Evolutionary conservation across 805 yeast species (phyloP).

Genomic region (Candida parachauliodes): DNA sequence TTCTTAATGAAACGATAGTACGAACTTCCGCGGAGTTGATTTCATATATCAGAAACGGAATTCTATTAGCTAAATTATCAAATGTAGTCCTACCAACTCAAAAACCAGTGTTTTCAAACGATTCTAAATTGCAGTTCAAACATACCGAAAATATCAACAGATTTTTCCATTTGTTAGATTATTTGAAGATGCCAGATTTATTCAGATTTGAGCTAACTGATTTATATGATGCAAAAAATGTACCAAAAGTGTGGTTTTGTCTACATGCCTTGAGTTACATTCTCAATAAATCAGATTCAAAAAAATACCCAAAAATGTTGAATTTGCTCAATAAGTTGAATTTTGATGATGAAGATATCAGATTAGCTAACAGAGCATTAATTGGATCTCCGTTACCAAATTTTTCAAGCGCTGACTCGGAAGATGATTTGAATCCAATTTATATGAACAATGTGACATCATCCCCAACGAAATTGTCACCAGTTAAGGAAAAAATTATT

Average conservation of each 20-base stretch:
- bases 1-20: conserved; percentile 56
- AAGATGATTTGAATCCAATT: conserved; percentile 18
- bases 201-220: conserved; percentile 92
- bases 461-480: conserved; percentile 9
- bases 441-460: conserved; percentile 22
- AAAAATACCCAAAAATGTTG: conserved; percentile 54
- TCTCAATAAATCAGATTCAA: conserved; percentile 50
- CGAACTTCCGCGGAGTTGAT: conserved; percentile 54
- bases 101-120: conserved; percentile 56
- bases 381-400: conserved; percentile 73
- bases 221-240: conserved; percentile 83
- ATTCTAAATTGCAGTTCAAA: conserved; percentile 63
- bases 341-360: conserved; percentile 67
- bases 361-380: conserved; percentile 64
- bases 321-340: conserved; percentile 59
- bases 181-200: conserved; percentile 75
- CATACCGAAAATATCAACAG: conserved; percentile 91
- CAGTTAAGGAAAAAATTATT: background rate
- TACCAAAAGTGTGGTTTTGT: conserved; percentile 92
- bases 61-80: conserved; percentile 75
- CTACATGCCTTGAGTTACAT: conserved; percentile 82
- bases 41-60: conserved; percentile 77
- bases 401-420: conserved; percentile 46
- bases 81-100: conserved; percentile 63
- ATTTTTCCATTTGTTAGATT: conserved; percentile 68